Percentiles rank a stretch among this genome's conserved stretches.
These are phyloP conservation scores for Lactuca saligna DNA, from an alignment of 129 eudicot genomes.

Conservation along the genomic window DNA sequence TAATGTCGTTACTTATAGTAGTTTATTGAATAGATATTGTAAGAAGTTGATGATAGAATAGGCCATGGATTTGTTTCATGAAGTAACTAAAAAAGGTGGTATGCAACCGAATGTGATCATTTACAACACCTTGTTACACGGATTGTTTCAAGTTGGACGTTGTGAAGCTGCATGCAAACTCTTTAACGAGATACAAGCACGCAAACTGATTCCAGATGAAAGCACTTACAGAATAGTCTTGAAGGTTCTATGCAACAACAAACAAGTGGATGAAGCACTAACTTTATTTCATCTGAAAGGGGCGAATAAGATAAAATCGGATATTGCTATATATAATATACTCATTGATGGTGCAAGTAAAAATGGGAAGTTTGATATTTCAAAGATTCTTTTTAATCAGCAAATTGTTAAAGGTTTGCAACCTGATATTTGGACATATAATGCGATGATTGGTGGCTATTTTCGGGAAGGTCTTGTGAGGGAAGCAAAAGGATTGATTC, in stretches of 20 bases:
- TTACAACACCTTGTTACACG: too few relatives aligned
- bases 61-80: too few relatives aligned
- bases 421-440: not conserved
- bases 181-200: not conserved
- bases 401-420: not conserved
- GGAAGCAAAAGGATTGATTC: too few relatives aligned
- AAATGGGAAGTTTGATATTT: not conserved
- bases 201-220: not conserved
- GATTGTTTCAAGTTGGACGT: too few relatives aligned
- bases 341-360: not conserved
- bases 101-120: too few relatives aligned
- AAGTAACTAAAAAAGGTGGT: too few relatives aligned
- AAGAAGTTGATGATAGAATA: too few relatives aligned
- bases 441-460: not conserved
- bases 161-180: too few relatives aligned
- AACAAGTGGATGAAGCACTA: not conserved
- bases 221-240: not conserved
- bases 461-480: too few relatives aligned
- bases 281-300: not conserved
- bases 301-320: not conserved
- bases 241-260: conserved; percentile 12
- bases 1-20: too few relatives aligned
- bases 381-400: not conserved
- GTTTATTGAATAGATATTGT: too few relatives aligned
- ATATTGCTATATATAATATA: not conserved